A percentile compares a stretch with the other conserved stretches of the same genome.
Evolutionary conservation across 352 stramenopile species (phyloP).

Genomic region (Blastocystis sp.): DNA sequence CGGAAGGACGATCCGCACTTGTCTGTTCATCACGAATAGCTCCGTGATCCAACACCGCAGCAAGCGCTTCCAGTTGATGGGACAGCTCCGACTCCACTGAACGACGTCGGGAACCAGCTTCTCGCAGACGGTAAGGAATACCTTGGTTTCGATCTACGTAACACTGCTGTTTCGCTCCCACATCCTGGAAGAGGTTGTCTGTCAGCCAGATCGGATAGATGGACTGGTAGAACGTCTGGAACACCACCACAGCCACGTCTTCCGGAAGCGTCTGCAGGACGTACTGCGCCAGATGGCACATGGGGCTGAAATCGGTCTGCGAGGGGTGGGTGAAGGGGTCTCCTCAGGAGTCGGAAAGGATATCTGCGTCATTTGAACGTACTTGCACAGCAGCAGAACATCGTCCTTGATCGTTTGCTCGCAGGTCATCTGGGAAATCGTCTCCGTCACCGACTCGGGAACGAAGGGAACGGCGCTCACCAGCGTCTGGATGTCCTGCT

Average conservation of each 20-base stretch:
- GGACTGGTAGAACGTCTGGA: slow-evolving; percentile 10
- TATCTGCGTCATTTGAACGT: not conserved
- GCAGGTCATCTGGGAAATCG: not conserved
- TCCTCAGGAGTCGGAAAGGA: not conserved
- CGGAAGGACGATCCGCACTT: not conserved
- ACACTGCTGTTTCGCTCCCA: not conserved
- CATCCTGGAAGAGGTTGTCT: slow-evolving; percentile 20
- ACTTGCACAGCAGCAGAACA: not conserved
- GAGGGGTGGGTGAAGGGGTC: not conserved
- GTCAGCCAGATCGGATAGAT: slow-evolving; percentile 33
- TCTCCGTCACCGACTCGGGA: not conserved
- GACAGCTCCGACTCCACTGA: not conserved
- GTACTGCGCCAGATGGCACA: slow-evolving; percentile 4
- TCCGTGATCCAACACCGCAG: not conserved
- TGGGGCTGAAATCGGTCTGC: not conserved
- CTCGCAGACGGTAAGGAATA: not conserved
- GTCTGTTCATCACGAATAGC: slow-evolving; percentile 15
- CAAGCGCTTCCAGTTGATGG: not conserved
- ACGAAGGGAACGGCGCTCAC: not conserved
- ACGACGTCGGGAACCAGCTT: not conserved
- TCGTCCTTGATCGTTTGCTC: not conserved
- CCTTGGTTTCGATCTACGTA: slow-evolving; percentile 38
- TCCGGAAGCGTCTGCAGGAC: not conserved
- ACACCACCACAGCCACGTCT: slow-evolving; percentile 5
- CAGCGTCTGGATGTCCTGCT: slow-evolving; percentile 7